phyloP scores from a whole-genome alignment of 257 asterid species.

The Capsicum rhomboideum region DNA sequence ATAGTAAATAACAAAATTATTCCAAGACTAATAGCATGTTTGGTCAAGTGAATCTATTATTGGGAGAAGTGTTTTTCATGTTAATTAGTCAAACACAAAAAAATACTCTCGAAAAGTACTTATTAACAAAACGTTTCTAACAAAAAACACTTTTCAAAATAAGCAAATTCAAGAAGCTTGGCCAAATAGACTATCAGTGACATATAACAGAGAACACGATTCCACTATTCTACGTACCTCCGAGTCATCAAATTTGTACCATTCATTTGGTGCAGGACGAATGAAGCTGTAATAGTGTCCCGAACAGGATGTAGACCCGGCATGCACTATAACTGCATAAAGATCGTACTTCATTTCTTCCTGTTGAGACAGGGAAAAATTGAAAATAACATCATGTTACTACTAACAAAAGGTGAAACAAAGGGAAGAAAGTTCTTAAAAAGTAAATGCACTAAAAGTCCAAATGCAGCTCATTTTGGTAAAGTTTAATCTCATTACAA shows the following conservation, averaged over 20 bases:
- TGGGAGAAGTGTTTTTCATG: too few relatives aligned
- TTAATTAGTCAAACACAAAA: too few relatives aligned
- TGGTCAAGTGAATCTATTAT: too few relatives aligned
- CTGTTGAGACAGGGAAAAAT: constrained; percentile 26
- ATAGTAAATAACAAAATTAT: too few relatives aligned
- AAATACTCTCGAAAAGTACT: too few relatives aligned
- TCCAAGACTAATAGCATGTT: too few relatives aligned
- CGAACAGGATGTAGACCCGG: constrained; percentile 54
- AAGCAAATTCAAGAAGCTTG: not conserved
- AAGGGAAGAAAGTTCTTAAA: not conserved
- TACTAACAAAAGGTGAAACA: not conserved
- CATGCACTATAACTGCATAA: constrained; percentile 42
- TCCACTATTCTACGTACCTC: constrained; percentile 20
- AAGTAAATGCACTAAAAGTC: not conserved
- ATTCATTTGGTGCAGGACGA: constrained; percentile 42
- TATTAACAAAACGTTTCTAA: too few relatives aligned
- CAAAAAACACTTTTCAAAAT: too few relatives aligned
- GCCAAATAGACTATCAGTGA: too few relatives aligned
- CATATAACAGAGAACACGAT: not conserved
- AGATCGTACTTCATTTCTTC: constrained; percentile 35
- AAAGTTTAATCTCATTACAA: too few relatives aligned
- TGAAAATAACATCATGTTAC: not conserved
- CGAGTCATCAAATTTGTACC: constrained; percentile 84
- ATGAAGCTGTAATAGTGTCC: constrained; percentile 83
- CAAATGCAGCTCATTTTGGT: too few relatives aligned